These are phyloP conservation scores for Talaromyces piceae DNA, from an alignment of 2,329 filamentous ascomycete species.

Conservation along the genomic window DNA sequence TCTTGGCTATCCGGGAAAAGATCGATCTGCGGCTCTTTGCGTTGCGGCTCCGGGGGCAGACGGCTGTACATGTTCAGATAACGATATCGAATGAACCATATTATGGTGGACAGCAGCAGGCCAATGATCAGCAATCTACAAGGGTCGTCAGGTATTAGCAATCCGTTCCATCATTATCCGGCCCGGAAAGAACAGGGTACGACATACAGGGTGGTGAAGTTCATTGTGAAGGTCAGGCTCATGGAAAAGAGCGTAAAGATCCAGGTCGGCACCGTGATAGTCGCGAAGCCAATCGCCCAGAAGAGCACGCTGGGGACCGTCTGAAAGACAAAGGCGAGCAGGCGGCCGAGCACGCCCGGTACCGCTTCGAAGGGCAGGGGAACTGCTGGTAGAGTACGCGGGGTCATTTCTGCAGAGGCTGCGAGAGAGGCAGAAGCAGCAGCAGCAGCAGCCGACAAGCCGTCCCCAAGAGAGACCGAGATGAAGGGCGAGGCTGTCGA, in stretches of 20 bases:
- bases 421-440: neutral
- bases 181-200: neutral
- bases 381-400: slow-evolving; percentile 19
- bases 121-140: slow-evolving; percentile 66
- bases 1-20: slow-evolving; percentile 91
- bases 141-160: neutral
- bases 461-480: neutral
- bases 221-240: slow-evolving; percentile 96
- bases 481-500: neutral
- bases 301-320: slow-evolving; percentile 57
- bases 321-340: slow-evolving; percentile 43
- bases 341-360: slow-evolving; percentile 41
- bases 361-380: slow-evolving; percentile 27
- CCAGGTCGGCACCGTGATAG: slow-evolving; percentile 81
- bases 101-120: slow-evolving; percentile 72
- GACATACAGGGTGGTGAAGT: slow-evolving; percentile 83
- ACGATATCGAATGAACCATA: slow-evolving; percentile 91
- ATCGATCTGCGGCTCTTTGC: slow-evolving; percentile 92
- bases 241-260: slow-evolving; percentile 86
- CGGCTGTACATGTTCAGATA: slow-evolving; percentile 96
- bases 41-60: slow-evolving; percentile 85
- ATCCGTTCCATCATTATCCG: neutral
- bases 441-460: neutral
- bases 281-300: slow-evolving; percentile 75
- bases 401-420: slow-evolving; percentile 11